Conservation (phyloP, 306 rosid genomes). For the Dryas alaskensis region DNA sequence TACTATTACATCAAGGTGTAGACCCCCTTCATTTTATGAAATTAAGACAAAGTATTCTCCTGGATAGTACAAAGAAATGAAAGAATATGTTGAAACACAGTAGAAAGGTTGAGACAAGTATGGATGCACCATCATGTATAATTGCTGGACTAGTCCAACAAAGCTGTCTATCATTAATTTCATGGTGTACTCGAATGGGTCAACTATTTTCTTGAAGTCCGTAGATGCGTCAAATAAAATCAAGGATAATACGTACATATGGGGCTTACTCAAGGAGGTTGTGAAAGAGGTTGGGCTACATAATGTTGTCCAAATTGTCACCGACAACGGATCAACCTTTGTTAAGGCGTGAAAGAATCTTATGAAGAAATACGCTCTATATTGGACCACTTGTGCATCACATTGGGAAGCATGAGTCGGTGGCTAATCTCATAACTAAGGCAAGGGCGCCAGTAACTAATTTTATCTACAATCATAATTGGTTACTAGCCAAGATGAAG, state of each 20-base stretch:
- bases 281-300: neutral
- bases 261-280: neutral
- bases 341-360: neutral
- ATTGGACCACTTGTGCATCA: conserved; percentile 3
- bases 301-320: neutral
- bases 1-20: no score
- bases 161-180: no score
- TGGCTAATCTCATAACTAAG: neutral
- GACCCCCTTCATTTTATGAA: no score
- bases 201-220: neutral
- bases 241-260: no score
- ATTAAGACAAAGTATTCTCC: no score
- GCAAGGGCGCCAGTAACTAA: conserved; percentile 1
- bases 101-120: no score
- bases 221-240: neutral
- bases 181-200: no score
- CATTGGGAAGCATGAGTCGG: neutral
- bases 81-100: no score
- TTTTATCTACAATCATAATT: conserved; percentile 6
- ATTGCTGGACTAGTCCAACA: no score
- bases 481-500: neutral
- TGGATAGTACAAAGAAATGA: no score
- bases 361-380: neutral
- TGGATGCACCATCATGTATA: no score
- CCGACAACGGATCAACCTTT: neutral